These are phyloP conservation scores for Bipolaris bicolor DNA, from an alignment of 2,329 filamentous ascomycete species.

Conservation along the genomic window DNA sequence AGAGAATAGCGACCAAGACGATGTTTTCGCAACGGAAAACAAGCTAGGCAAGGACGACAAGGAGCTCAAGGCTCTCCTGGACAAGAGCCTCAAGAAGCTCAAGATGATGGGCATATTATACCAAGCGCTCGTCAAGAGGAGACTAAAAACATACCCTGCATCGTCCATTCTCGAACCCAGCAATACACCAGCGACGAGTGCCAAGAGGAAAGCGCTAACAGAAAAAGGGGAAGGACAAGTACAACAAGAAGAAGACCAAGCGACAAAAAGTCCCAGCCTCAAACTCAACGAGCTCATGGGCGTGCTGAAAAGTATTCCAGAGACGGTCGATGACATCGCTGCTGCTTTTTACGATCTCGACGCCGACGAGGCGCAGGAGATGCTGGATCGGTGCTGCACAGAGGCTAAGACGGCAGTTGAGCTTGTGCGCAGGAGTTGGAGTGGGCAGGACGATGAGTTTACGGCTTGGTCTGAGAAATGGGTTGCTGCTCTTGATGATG, in stretches of 20 bases:
- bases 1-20: constrained; percentile 54
- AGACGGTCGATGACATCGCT: constrained; percentile 73
- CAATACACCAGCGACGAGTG: background rate
- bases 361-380: constrained; percentile 62
- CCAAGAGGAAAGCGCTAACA: background rate
- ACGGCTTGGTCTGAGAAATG: constrained; percentile 73
- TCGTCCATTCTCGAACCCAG: constrained; percentile 16
- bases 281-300: constrained; percentile 62
- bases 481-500: constrained; percentile 53
- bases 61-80: constrained; percentile 70
- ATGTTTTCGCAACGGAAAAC: constrained; percentile 69
- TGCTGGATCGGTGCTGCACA: constrained; percentile 65
- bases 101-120: constrained; percentile 73
- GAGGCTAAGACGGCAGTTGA: constrained; percentile 64
- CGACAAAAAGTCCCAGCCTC: constrained; percentile 25
- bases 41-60: constrained; percentile 67
- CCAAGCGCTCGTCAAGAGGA: constrained; percentile 71
- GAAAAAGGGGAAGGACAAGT: background rate
- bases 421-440: constrained; percentile 66
- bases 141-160: constrained; percentile 64
- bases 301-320: constrained; percentile 65
- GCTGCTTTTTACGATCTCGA: constrained; percentile 74
- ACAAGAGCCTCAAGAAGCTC: constrained; percentile 67
- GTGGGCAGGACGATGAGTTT: constrained; percentile 74
- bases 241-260: background rate